Conservation (phyloP, 805 yeast genomes). For the Suhomyces xylopsoci region DNA sequence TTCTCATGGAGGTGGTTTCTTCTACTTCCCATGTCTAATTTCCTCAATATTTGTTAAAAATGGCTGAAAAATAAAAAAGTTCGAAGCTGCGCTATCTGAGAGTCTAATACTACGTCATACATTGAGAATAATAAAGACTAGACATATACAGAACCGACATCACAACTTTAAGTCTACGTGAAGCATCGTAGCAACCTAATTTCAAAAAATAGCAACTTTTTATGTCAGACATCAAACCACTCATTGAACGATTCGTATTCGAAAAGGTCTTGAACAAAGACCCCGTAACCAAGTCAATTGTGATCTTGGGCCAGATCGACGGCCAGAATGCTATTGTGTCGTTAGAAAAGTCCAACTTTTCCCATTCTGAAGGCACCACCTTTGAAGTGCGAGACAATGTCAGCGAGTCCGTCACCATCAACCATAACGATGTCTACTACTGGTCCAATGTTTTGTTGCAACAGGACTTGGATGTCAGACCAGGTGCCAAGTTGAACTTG, state of each 20-base stretch:
- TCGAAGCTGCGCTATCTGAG: no score
- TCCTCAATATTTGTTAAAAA: neutral
- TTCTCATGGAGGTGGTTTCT: neutral
- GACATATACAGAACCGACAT: neutral
- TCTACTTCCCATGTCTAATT: neutral
- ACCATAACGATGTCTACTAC: slow-evolving; percentile 77
- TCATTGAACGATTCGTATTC: slow-evolving; percentile 44
- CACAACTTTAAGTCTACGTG: neutral
- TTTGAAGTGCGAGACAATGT: slow-evolving; percentile 15
- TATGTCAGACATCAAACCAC: slow-evolving; percentile 11
- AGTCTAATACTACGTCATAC: no score
- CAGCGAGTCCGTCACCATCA: slow-evolving; percentile 34
- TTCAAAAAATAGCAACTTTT: no score
- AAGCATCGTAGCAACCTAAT: neutral
- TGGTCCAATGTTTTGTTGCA: slow-evolving; percentile 66
- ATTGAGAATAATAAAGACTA: neutral
- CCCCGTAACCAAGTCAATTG: slow-evolving; percentile 65
- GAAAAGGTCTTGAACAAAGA: slow-evolving; percentile 51
- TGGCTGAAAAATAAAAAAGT: neutral
- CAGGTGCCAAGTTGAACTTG: slow-evolving; percentile 69
- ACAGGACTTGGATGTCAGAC: slow-evolving; percentile 45
- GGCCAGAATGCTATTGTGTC: slow-evolving; percentile 62
- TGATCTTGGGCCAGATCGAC: slow-evolving; percentile 65
- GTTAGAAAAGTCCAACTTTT: slow-evolving; percentile 70
- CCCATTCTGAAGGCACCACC: slow-evolving; percentile 13